Evolutionary conservation across 768 basidiomycete species (phyloP).

Genomic region (Daedaleopsis nitida): DNA sequence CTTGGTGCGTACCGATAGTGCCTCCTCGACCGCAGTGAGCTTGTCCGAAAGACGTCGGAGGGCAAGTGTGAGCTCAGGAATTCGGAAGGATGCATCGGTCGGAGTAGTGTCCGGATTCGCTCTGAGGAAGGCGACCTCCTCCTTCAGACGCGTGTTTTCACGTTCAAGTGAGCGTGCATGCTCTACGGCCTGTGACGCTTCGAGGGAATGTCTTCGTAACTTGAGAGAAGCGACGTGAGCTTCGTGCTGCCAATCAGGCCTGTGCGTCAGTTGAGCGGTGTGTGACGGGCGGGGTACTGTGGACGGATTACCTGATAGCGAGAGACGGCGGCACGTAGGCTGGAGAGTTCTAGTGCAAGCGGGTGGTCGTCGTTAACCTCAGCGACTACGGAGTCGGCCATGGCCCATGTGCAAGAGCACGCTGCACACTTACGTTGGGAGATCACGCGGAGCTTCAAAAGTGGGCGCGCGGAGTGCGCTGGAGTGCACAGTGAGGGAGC

Average conservation of each 20-base stretch:
- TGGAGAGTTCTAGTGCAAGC: constrained; percentile 37
- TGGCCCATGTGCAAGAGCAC: constrained; percentile 20
- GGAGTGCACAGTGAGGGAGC: too few species aligned
- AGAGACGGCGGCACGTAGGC: constrained; percentile 35
- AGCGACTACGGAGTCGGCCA: constrained; percentile 7
- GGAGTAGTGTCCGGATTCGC: constrained; percentile 49
- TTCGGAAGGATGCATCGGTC: constrained; percentile 40
- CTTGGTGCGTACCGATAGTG: constrained; percentile 49
- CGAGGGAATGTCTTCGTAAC: constrained; percentile 63
- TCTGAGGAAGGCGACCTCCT: constrained; percentile 59
- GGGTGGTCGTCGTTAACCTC: constrained; percentile 37
- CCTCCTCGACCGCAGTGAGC: constrained; percentile 59
- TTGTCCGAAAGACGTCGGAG: constrained; percentile 71
- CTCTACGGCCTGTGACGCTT: constrained; percentile 51
- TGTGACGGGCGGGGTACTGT: background rate
- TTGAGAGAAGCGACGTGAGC: constrained; percentile 65
- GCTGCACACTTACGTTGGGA: background rate
- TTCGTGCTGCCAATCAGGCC: constrained; percentile 57
- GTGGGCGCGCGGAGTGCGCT: background rate
- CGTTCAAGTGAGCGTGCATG: constrained; percentile 51
- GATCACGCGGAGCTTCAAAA: background rate
- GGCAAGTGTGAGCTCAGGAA: constrained; percentile 63
- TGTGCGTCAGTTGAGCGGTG: constrained; percentile 29
- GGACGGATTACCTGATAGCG: constrained; percentile 37
- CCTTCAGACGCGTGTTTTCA: constrained; percentile 58